Base-by-base conservation (phyloP, 2,329 filamentous ascomycete genomes). In the Stagonosporopsis cucurbitacearum region DNA sequence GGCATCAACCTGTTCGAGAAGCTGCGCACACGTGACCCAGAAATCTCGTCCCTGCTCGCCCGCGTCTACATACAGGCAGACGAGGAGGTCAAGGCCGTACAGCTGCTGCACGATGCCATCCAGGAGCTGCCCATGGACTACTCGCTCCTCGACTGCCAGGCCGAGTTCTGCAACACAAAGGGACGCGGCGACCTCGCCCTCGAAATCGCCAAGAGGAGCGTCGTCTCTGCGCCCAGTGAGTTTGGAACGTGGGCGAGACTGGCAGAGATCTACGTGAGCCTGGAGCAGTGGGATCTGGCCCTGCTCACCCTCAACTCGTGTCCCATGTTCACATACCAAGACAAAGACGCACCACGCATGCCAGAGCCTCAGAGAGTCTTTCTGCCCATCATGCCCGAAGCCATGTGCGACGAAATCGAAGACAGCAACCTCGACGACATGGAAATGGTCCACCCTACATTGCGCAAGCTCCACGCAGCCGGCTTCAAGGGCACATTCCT, bases 311-410 rank as follows among this genome's bases (percentile, higher is more conserved):
- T 99, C 48, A 99, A 99, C 78, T 99, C 95, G 17, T 99, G 95
- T 75, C 95, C 95, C 8, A 99, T 99, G 95, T 99, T 99, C 76
- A 99, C 95, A 6, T 98, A 99, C 76, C 95, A 98, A 77, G 95
- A 99, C 77, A 98, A 97, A 76, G 95, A 99, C 74, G 89, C 92
- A 6, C 95, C 95, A 3, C 80, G 95, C 57, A 94, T 98, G 89
- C 95, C 95, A 1, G 92, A 96, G 70, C 93, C 95, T 0, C 89
- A 90, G 67, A 90, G 92, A 52, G 90, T 98, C 37, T 87, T 90
- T 65, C 84, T 99, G 13, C 95, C 95, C 0, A 90, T 94, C 15
- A 83, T 98, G 48, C 84, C 90, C 0, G 95, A 98, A 75, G 96
- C 91, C 17, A 86, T 93, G 54, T 86, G 97, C 50, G 95, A 99